Conservation (phyloP, 2,329 filamentous ascomycete genomes). For the Colletotrichum tamarilloi region DNA sequence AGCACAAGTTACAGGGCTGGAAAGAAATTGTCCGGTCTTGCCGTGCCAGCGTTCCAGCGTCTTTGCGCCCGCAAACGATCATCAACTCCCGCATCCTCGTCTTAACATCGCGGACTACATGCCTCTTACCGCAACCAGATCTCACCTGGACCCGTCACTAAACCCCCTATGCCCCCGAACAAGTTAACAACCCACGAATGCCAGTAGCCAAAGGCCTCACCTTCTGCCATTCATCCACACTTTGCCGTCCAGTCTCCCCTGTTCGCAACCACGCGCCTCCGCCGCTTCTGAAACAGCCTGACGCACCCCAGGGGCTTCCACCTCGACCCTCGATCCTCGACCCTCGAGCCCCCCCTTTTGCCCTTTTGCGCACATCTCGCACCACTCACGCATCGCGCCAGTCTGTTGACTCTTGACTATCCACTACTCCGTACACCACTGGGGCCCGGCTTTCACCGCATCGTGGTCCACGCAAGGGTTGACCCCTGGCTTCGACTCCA, state of each 20-base stretch:
- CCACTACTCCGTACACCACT: slow-evolving; percentile 1
- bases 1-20: not conserved
- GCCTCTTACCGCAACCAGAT: slow-evolving; percentile 21
- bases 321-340: slow-evolving; percentile 37
- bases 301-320: slow-evolving; percentile 46
- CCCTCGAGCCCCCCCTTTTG: slow-evolving; percentile 39
- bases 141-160: slow-evolving; percentile 6
- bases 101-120: slow-evolving; percentile 27
- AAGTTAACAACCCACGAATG: too few species aligned
- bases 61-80: slow-evolving; percentile 27
- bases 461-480: slow-evolving; percentile 25
- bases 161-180: too few species aligned
- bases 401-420: slow-evolving; percentile 2
- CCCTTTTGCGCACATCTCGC: slow-evolving; percentile 25
- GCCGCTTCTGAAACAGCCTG: slow-evolving; percentile 50
- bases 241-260: slow-evolving; percentile 20
- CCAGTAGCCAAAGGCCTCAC: not conserved
- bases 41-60: not conserved
- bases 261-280: slow-evolving; percentile 26
- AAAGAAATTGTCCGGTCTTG: not conserved
- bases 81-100: slow-evolving; percentile 20
- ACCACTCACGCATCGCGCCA: slow-evolving; percentile 26
- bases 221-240: slow-evolving; percentile 3
- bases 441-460: slow-evolving; percentile 32
- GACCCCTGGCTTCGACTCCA: slow-evolving; percentile 29